Base-by-base conservation (phyloP, 768 basidiomycete species). In the Peribolospora baueri region DNA sequence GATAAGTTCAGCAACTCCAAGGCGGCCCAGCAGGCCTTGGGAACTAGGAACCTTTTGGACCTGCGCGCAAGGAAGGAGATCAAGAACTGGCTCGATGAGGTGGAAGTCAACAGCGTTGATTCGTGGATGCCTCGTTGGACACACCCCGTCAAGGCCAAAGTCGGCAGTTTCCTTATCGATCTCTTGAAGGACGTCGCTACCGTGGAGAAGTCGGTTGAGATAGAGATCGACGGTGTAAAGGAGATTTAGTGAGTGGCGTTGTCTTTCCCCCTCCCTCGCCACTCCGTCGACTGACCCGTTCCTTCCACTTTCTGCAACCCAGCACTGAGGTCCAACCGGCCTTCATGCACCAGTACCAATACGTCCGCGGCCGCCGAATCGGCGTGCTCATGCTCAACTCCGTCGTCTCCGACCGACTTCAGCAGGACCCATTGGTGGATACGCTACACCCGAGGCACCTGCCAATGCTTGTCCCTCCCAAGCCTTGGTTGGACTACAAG, bases 381-480 rank as follows among this genome's bases (percentile, higher is more conserved):
- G 91, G 91, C 39, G 77, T 95, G 25, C 80, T 97, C 65, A 78
- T 78, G 64, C 68, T 91, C 56, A 91, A 95, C 66, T 78, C 81
- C 0, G 77, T 73, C 4, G 81, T 97, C 5, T 71, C 79, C 3
- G 78, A 82, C 10, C 75, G 81, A 3, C 70, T 97, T 54, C 78
- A 84, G 3, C 77, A 76, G 56, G 90, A 95, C 57, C 72, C 68
- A 46, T 63, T 88, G 14, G 69, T 71, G 9, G 74, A 78, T 53
- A 76, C 81, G 0, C 71, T 95, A 13, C 87, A 91, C 68, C 88
- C 91, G 11, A 83, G 88, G 2, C 84, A 91, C 67, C 73, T 98
- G 36, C 91, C 91, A 7, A 98, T 97, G 93, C 74, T 98, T 5
- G 75, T 90, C 37, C 78, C 79, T 58, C 91, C 91, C 2, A 80